Evolutionary conservation across 192 early-diverging fungal genomes (phyloP), one percentile per base, ranked within the genome.

Genomic region (Backusella tuberculispora): DNA sequence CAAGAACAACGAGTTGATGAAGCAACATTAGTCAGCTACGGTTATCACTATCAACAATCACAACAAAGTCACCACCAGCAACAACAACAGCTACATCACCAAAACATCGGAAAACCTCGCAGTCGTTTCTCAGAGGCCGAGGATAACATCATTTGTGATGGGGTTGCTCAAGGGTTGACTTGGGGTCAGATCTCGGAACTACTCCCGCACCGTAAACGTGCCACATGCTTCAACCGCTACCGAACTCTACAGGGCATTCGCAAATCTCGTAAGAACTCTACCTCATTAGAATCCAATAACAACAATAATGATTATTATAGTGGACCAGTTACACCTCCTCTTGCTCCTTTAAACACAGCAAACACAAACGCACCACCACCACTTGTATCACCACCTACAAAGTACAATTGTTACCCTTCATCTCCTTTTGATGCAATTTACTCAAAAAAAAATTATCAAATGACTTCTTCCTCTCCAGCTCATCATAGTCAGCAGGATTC

Each of bases 141-240:
- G 71, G 79, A 80, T 37, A 66, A 71, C 21, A 76, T 80, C 34
- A 80, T 80, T 15, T 75, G 79, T 47, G 64, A 80, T 26, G 79
- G 79, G 13, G 79, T 80, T 38, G 79, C 79, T 40, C 73, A 80
- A 43, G 74, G 75, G 38, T 44, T 80, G 63, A 76, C 79, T 8
- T 80, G 79, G 79, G 79, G 79, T 4, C 75, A 80, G 48, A 80
- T 80, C 29, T 80, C 79, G 10, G 74, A 71, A 19, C 75, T 73
- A n/a, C 47, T 80, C 45, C 79, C 79, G 14, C 79, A 80, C 34
- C 79, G 79, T 12, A 80, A 80, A 43, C 70, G 79, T 46, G 79
- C 79, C 14, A 80, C 79, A 45, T 80, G 79, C 50, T 80, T 80
- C 46, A 80, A 80, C 65, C 71, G 79, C 42, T 80, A 80, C 50